Percentiles rank a stretch among this genome's conserved stretches.
Conservation (phyloP, 768 basidiomycete genomes). For the Pulveroboletus sp. region DNA sequence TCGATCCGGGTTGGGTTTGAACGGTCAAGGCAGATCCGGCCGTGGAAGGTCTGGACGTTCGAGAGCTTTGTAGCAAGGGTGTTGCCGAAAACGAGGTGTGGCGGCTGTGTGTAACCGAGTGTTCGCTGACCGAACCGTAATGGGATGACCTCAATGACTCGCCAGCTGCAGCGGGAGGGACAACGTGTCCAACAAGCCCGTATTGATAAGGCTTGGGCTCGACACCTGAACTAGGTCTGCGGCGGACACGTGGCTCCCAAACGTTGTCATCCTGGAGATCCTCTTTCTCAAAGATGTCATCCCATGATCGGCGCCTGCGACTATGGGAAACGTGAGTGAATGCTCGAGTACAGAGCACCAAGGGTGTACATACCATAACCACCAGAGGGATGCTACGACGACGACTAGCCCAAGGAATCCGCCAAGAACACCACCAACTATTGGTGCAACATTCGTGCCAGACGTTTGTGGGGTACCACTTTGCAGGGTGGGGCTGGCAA, state of each 20-base stretch:
- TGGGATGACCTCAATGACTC: constrained; percentile 36
- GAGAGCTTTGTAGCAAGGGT: constrained; percentile 21
- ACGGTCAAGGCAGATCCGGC: constrained; percentile 39
- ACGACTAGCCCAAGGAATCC: constrained; percentile 51
- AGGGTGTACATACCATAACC: constrained; percentile 50
- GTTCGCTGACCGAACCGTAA: constrained; percentile 19
- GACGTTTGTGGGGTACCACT: constrained; percentile 14
- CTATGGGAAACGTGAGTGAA: constrained; percentile 27
- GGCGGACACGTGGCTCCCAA: constrained; percentile 21
- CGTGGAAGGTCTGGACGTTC: constrained; percentile 43
- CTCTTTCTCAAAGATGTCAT: constrained; percentile 51
- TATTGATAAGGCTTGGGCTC: constrained; percentile 63
- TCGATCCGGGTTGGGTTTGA: constrained; percentile 15
- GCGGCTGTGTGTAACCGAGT: constrained; percentile 21
- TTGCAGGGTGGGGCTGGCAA: constrained; percentile 15
- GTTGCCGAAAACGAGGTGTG: constrained; percentile 24
- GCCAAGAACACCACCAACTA: constrained; percentile 53
- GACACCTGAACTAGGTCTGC: constrained; percentile 28
- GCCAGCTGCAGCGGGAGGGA: constrained; percentile 27
- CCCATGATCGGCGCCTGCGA: constrained; percentile 46
- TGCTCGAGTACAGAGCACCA: constrained; percentile 2
- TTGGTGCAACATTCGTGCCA: constrained; percentile 39
- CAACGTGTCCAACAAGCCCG: constrained; percentile 52
- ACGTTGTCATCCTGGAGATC: constrained; percentile 21
- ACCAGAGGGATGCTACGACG: constrained; percentile 47